These are phyloP conservation scores for Symmetrospora coprosmae DNA, from an alignment of 768 basidiomycete genomes.

Conservation along the genomic window DNA sequence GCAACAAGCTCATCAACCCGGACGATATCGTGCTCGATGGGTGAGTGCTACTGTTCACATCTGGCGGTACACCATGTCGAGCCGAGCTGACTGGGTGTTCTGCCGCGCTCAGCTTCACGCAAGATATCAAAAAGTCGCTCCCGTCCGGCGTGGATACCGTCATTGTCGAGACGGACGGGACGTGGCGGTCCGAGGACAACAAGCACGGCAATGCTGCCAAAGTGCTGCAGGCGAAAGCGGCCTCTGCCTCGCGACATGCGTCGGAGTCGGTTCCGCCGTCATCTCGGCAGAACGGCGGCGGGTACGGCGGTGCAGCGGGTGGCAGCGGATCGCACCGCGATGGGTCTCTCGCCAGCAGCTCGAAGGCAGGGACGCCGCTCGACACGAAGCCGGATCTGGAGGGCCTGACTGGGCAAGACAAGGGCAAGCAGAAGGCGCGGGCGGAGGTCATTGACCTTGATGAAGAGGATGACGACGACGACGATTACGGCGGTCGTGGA, in stretches of 20 bases:
- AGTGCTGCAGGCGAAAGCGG: slow-evolving; percentile 38
- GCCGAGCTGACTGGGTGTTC: not conserved
- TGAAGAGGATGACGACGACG: slow-evolving; percentile 8
- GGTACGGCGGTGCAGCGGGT: slow-evolving; percentile 15
- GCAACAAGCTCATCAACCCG: slow-evolving; percentile 59
- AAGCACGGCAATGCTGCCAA: slow-evolving; percentile 63
- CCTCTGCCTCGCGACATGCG: not conserved
- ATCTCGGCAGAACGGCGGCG: not conserved
- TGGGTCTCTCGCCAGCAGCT: not conserved
- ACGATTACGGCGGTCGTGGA: not conserved
- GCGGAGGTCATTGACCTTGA: not conserved
- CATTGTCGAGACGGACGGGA: slow-evolving; percentile 79
- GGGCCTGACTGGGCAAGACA: slow-evolving; percentile 24
- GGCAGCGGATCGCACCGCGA: not conserved
- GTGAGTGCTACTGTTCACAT: slow-evolving; percentile 46
- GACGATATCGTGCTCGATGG: slow-evolving; percentile 85
- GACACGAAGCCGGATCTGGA: not conserved
- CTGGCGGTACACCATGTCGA: not conserved
- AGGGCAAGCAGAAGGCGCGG: slow-evolving; percentile 35
- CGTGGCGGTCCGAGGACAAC: slow-evolving; percentile 87
- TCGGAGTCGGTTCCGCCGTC: not conserved
- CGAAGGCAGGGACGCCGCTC: not conserved
- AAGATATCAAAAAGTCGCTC: slow-evolving; percentile 62
- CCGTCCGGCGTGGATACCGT: slow-evolving; percentile 78
- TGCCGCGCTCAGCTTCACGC: slow-evolving; percentile 54